Percentiles rank a stretch among this genome's conserved stretches.
Conservation (phyloP, 768 basidiomycete genomes). For the Macrolepiota fuliginosa region DNA sequence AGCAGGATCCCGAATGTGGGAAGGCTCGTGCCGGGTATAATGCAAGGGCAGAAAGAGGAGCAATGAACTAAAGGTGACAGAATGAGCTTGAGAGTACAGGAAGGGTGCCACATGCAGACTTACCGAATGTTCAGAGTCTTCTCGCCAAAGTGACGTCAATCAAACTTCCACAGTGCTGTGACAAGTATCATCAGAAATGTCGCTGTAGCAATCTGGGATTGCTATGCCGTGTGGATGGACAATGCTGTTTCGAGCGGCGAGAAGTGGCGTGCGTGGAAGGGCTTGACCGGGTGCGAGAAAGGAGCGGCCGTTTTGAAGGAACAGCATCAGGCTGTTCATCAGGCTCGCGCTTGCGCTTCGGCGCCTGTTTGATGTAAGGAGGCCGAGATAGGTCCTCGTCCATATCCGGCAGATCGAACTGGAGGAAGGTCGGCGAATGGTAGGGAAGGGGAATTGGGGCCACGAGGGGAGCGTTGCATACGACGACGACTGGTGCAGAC, state of each 20-base stretch:
- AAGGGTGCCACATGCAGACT: not conserved
- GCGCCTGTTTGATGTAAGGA: conserved; percentile 43
- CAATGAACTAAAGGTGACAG: conserved; percentile 1
- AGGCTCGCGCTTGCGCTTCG: conserved; percentile 37
- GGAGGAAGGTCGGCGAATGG: conserved; percentile 67
- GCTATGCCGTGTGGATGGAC: conserved; percentile 5
- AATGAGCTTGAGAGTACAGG: not conserved
- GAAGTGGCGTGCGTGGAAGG: not conserved
- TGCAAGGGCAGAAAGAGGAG: not conserved
- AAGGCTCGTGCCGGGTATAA: not conserved
- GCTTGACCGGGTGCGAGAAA: not conserved
- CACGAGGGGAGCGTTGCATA: conserved; percentile 66
- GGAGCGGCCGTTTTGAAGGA: conserved; percentile 34
- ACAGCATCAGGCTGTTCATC: conserved; percentile 16
- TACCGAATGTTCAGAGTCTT: conserved; percentile 3
- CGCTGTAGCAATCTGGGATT: conserved; percentile 9
- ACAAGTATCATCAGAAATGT: conserved; percentile 10
- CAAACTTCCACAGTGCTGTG: conserved; percentile 6
- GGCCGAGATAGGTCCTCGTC: conserved; percentile 71
- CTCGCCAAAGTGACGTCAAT: conserved; percentile 12
- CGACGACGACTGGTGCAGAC: conserved; percentile 36
- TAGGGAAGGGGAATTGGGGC: conserved; percentile 69
- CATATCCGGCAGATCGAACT: conserved; percentile 63
- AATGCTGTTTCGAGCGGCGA: conserved; percentile 7
- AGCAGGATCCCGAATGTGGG: not conserved